Base-by-base conservation (phyloP, 2,329 filamentous ascomycete genomes). In the Aureobasidium sp. region DNA sequence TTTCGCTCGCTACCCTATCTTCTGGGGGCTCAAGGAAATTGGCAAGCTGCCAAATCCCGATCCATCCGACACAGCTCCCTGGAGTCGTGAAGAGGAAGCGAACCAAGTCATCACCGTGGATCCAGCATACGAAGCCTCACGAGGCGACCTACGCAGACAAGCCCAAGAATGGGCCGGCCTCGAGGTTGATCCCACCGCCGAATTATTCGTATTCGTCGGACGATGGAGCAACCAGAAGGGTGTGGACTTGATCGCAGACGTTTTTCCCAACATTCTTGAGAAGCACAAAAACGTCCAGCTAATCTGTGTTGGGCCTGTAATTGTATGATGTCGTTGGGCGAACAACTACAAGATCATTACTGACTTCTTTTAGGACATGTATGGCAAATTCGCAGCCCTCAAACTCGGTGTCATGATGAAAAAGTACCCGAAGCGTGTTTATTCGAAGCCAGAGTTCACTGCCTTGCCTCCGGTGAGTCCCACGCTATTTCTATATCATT, bases 161-260 rank as follows among this genome's bases (percentile, higher is more conserved):
- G 84, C 85, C n/a, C 85, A 88, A 68, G 81, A 86, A 72, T 88
- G 86, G 85, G 85, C 86, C 45, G 84, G 84, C 12, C 76, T 88
- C 2, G 77, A 85, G 2, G 78, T 84, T 58, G 80, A 85, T 65
- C 81, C 84, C 1, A 77, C 83, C 36, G 85, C 86, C 1, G 84
- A 88, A 63, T 77, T 88, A 11, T 81, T 88, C 64, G 85, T 88
- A 7, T 88, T 88, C 66, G 85, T 88, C 48, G 85, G 85, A 62
- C 81, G 85, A 65, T 88, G 85, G 86, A 85, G 82, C 11, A 82
- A 85, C 78, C 85, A 88, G 68, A 88, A 88, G 70, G 85, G 85
- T 59, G 79, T 88, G 55, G 86, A 88, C 70, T 74, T 88, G 55
- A 87, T 88, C 66, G 85, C 85, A n/a, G 85, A 88, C 68, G 83